Base-by-base conservation (phyloP, 164 flowering plant genomes). In the Vitis rupestris region DNA sequence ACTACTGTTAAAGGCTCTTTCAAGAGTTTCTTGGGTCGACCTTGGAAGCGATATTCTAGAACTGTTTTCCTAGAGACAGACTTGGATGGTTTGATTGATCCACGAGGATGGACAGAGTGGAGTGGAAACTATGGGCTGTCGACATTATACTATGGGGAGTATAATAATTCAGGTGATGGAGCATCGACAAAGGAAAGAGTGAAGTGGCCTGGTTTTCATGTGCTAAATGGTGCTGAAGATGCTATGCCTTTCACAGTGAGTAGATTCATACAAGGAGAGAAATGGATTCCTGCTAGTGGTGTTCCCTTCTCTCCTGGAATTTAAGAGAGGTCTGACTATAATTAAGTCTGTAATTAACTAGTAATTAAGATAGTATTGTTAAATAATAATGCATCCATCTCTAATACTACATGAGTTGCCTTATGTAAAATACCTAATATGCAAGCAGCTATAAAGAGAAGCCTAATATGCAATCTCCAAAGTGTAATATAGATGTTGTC, bases 141-240 rank as follows among this genome's bases (percentile, higher is more conserved):
- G 4, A 89, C 90, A 0, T 65, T 91, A 13, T 86, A 60, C 50
- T 89, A 83, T 66, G 90, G 68, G 1, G 90, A 90, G 80, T 88
- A 79, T 68, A 77, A 69, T 84, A 90, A 90, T 53, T 48, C 75
- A 0, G 92, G 97, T 0, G 6, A 0, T 8, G 97, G 92, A 1
- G 87, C 90, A 4, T 31, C 70, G 0, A 81, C 83, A 0, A 23
- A 29, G 0, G 19, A 23, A 0, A 70, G 97, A 61, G 97, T 91
- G 51, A 76, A 69, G 2, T 91, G 97, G 93, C 87, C 86, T 8
- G 88, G 89, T 9, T 89, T 81, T 78, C 92, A 86, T 75, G 81
- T 86, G 62, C 44, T 87, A 10, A 61, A 64, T 5, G 61, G 57
- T 50, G n/a, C 79, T 0, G 7, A 64, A 0, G 83, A 86, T 9